Conservation (phyloP, 2,329 filamentous ascomycete species). For the Thielaviopsis punctulata region DNA sequence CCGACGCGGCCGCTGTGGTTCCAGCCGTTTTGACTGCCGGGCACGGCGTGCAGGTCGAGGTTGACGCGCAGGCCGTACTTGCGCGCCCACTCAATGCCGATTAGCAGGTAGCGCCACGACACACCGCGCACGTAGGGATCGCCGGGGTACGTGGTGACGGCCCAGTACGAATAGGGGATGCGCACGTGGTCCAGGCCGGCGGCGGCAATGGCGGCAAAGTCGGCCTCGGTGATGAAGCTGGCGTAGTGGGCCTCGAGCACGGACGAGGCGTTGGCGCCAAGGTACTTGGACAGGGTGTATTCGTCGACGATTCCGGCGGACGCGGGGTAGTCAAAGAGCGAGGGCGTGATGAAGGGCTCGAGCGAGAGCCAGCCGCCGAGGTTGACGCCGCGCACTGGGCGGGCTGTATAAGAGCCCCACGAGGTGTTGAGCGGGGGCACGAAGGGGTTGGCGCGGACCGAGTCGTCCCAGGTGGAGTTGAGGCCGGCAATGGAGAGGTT, state of each 20-base stretch:
- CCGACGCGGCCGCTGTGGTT: slow-evolving; percentile 40
- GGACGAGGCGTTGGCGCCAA: slow-evolving; percentile 28
- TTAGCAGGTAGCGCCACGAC: slow-evolving; percentile 29
- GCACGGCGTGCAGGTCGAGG: slow-evolving; percentile 40
- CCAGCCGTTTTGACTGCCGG: slow-evolving; percentile 41
- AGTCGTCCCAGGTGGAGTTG: slow-evolving; percentile 51
- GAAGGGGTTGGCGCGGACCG: slow-evolving; percentile 42
- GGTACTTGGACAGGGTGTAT: slow-evolving; percentile 30
- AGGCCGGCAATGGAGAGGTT: slow-evolving; percentile 54
- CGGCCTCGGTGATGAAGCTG: slow-evolving; percentile 29
- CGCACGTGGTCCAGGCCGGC: slow-evolving; percentile 42
- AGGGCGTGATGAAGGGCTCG: slow-evolving; percentile 62
- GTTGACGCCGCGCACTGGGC: slow-evolving; percentile 53
- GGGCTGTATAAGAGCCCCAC: slow-evolving; percentile 45
- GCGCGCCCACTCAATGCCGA: slow-evolving; percentile 38
- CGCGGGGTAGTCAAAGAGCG: slow-evolving; percentile 40
- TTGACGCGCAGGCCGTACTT: slow-evolving; percentile 35
- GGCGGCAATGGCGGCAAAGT: slow-evolving; percentile 38
- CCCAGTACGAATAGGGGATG: slow-evolving; percentile 43
- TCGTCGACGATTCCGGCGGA: slow-evolving; percentile 26
- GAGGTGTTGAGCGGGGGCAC: slow-evolving; percentile 44
- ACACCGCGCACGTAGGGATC: slow-evolving; percentile 28
- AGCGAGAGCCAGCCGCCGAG: slow-evolving; percentile 57
- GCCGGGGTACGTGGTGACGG: slow-evolving; percentile 31
- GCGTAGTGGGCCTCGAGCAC: slow-evolving; percentile 32